Evolutionary conservation across 495 filamentous ascomycete genomes (phyloP).

Genomic region (Daldinia grandis): DNA sequence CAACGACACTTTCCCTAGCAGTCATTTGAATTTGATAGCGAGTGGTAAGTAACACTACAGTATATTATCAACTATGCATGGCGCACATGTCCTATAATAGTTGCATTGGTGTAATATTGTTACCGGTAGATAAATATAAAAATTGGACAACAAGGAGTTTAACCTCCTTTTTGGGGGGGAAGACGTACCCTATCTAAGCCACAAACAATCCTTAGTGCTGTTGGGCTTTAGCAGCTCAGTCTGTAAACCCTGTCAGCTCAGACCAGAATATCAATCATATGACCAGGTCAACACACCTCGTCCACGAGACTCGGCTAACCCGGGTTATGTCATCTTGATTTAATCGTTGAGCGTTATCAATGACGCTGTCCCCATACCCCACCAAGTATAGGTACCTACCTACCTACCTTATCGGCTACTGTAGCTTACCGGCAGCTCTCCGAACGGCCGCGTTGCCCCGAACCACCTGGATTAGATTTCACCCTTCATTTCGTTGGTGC

Average conservation of each 20-base stretch:
- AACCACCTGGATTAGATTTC: background rate
- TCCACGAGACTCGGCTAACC: conserved; percentile 9
- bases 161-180: background rate
- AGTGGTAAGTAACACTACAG: no score
- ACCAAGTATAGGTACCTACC: background rate
- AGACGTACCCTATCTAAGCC: background rate
- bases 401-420: background rate
- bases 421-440: conserved; percentile 4
- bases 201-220: background rate
- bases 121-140: no score
- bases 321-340: conserved; percentile 26
- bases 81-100: no score
- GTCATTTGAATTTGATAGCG: no score
- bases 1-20: no score
- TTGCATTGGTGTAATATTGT: no score
- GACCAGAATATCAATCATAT: no score
- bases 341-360: conserved; percentile 27
- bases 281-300: conserved; percentile 29
- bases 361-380: background rate
- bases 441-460: conserved; percentile 2
- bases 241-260: no score
- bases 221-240: background rate
- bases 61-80: no score
- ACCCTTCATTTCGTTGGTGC: background rate
- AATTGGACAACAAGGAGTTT: background rate